These are phyloP conservation scores for Panicum virgatum DNA, from an alignment of 202 grass and related monocot genomes.

Conservation along the genomic window DNA sequence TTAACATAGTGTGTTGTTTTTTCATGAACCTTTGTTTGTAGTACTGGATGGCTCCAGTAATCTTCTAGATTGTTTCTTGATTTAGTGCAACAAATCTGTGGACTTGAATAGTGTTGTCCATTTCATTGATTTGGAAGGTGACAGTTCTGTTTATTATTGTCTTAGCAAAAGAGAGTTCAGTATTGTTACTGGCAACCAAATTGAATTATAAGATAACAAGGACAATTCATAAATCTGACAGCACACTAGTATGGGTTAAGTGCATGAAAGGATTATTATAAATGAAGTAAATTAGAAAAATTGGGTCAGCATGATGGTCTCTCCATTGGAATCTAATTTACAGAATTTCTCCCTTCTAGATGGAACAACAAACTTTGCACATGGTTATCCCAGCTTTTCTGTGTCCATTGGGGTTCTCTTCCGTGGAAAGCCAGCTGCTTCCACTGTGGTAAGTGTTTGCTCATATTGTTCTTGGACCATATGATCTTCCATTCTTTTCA, in stretches of 20 bases:
- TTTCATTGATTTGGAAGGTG: conserved; percentile 22
- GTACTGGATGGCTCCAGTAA: background rate
- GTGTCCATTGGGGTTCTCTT: conserved; percentile 95
- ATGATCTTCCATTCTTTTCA: background rate
- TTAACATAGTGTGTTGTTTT: background rate
- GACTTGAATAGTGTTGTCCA: background rate
- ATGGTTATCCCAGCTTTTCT: conserved; percentile 97
- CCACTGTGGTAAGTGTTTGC: conserved; percentile 70
- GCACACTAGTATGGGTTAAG: background rate
- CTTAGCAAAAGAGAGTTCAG: background rate
- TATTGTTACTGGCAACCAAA: background rate
- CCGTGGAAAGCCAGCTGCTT: conserved; percentile 88
- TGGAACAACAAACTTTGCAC: conserved; percentile 98
- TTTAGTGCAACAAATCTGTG: background rate
- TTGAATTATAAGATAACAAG: background rate
- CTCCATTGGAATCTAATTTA: conserved; percentile 17
- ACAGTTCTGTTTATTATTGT: conserved; percentile 4
- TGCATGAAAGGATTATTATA: background rate
- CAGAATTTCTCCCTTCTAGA: conserved; percentile 51
- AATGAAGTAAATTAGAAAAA: conserved; percentile 6
- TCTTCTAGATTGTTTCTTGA: too few species aligned
- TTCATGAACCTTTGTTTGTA: background rate
- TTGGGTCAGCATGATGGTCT: background rate
- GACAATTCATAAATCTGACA: conserved; percentile 6
- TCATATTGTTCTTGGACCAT: conserved; percentile 26